Evolutionary conservation across 169 alveolate species (phyloP).

Genomic region (Eimeria necatrix): DNA sequence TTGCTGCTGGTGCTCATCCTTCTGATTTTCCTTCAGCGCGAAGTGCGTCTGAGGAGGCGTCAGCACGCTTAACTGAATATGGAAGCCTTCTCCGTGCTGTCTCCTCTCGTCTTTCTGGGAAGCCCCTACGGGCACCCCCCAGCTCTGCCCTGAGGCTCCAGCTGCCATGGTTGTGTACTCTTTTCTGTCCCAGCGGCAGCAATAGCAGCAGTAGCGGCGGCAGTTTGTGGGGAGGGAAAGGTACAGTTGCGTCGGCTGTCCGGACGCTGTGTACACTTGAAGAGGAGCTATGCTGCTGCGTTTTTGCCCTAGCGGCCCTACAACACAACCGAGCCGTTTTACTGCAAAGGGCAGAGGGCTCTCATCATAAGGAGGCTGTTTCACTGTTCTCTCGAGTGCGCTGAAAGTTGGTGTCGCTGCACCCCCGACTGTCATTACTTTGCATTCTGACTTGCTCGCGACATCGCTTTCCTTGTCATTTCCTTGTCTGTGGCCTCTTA

Average conservation of each 20-base stretch:
- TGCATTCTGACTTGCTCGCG: too few relatives aligned
- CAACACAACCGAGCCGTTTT: slow-evolving; percentile 45
- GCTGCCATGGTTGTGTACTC: slow-evolving; percentile 52
- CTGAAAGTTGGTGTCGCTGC: too few relatives aligned
- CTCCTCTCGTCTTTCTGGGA: slow-evolving; percentile 27
- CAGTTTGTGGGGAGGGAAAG: slow-evolving; percentile 50
- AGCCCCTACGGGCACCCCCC: not conserved
- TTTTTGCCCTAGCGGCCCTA: slow-evolving; percentile 7
- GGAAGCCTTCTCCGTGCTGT: slow-evolving; percentile 41
- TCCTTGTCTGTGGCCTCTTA: too few relatives aligned
- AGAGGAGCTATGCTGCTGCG: slow-evolving; percentile 51
- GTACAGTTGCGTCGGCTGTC: not conserved
- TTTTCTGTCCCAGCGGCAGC: slow-evolving; percentile 40
- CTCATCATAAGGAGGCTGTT: slow-evolving; percentile 18
- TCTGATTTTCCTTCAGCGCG: not conserved
- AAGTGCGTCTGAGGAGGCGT: slow-evolving; percentile 37
- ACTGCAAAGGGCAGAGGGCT: slow-evolving; percentile 4
- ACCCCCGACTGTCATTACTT: too few relatives aligned
- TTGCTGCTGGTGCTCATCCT: slow-evolving; percentile 6
- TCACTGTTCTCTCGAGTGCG: not conserved
- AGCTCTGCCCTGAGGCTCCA: slow-evolving; percentile 19
- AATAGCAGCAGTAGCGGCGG: not conserved
- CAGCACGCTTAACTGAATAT: slow-evolving; percentile 6
- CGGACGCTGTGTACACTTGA: slow-evolving; percentile 17
- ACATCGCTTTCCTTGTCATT: too few relatives aligned